Conservation (phyloP, 805 yeast species). For the Cyberlindnera amylophila region DNA sequence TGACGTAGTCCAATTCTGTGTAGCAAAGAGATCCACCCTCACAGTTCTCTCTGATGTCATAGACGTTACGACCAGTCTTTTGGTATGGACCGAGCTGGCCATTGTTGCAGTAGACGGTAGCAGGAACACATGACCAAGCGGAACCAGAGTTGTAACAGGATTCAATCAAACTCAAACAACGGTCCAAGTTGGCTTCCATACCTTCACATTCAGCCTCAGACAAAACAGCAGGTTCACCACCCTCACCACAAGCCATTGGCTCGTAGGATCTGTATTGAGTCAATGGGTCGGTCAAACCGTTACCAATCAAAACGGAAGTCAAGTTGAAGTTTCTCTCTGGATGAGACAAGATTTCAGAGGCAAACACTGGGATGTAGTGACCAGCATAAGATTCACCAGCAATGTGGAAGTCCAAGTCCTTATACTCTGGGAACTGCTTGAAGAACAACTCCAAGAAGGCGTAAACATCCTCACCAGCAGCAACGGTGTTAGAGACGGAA, state of each 20-base stretch:
- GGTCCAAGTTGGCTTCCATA: slow-evolving; percentile 64
- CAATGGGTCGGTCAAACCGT: slow-evolving; percentile 85
- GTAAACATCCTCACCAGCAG: slow-evolving; percentile 81
- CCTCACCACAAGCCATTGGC: slow-evolving; percentile 95
- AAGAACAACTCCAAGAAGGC: slow-evolving; percentile 78
- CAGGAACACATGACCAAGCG: slow-evolving; percentile 87
- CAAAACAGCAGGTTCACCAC: slow-evolving; percentile 77
- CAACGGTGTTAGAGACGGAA: slow-evolving; percentile 65
- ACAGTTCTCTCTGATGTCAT: slow-evolving; percentile 82
- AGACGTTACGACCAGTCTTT: slow-evolving; percentile 84
- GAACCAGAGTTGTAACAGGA: slow-evolving; percentile 73
- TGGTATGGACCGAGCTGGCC: slow-evolving; percentile 78
- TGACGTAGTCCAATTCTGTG: slow-evolving; percentile 70
- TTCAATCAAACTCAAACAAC: slow-evolving; percentile 73
- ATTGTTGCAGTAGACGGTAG: slow-evolving; percentile 84
- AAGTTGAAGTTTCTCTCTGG: slow-evolving; percentile 58
- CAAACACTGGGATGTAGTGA: slow-evolving; percentile 88
- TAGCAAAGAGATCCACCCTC: slow-evolving; percentile 73
- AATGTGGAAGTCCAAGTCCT: slow-evolving; percentile 65
- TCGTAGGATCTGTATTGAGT: slow-evolving; percentile 73
- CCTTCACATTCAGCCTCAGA: slow-evolving; percentile 74
- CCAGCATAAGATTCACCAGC: slow-evolving; percentile 96
- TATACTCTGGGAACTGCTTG: slow-evolving; percentile 62
- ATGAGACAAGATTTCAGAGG: slow-evolving; percentile 71
- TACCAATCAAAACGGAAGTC: slow-evolving; percentile 80